phyloP scores from a whole-genome alignment of 129 eudicot genomes.

The Lactuca saligna region DNA sequence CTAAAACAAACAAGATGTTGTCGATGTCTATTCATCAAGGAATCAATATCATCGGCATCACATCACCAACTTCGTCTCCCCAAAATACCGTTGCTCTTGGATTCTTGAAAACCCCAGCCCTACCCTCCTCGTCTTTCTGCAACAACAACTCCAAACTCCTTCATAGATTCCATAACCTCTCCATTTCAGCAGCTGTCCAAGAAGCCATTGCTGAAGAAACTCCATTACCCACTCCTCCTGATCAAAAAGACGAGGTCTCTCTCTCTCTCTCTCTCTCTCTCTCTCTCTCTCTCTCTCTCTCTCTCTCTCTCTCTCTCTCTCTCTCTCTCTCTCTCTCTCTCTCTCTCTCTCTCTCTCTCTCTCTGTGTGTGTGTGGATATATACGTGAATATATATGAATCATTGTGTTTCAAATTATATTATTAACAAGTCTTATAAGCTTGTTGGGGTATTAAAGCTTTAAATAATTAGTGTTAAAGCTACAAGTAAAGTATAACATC shows the following conservation, averaged over 20 bases:
- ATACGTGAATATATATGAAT: too few species aligned
- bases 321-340: neutral
- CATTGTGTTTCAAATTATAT: too few species aligned
- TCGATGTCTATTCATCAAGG: constrained; percentile 64
- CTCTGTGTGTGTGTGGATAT: neutral
- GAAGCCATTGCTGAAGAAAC: constrained; percentile 32
- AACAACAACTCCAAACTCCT: constrained; percentile 30
- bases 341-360: neutral
- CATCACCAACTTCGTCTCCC: constrained; percentile 31
- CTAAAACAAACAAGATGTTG: constrained; percentile 40
- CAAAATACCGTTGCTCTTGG: constrained; percentile 35
- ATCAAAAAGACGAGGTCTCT: constrained; percentile 36
- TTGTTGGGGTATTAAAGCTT: too few species aligned
- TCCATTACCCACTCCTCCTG: constrained; percentile 20
- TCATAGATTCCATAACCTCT: constrained; percentile 34
- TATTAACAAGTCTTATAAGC: too few species aligned
- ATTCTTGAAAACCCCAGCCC: constrained; percentile 31
- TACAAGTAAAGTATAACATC: too few species aligned
- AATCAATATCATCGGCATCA: constrained; percentile 13
- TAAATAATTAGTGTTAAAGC: too few species aligned
- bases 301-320: constrained; percentile 10
- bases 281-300: too few species aligned
- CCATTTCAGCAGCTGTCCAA: constrained; percentile 43
- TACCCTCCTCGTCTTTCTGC: constrained; percentile 22
- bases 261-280: neutral